phyloP scores from a whole-genome alignment of 129 eudicot genomes.

The Flaveria robusta region DNA sequence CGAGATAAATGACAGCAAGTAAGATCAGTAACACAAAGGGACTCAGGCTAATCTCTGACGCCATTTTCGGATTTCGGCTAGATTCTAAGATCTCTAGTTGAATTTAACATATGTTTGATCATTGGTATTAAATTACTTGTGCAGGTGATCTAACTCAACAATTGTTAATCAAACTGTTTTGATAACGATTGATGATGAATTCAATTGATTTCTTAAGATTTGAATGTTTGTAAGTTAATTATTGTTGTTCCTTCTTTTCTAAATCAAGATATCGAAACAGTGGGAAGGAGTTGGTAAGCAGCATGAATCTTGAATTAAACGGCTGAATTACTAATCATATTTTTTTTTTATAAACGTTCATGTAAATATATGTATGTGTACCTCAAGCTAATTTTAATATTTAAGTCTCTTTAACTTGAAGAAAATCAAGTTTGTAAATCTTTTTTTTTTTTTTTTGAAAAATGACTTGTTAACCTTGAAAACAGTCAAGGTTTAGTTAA shows the following conservation, averaged over 20 bases:
- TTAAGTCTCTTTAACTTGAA: no score
- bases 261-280: slow-evolving; percentile 27
- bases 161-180: slow-evolving; percentile 19
- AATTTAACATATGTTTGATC: background rate
- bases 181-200: slow-evolving; percentile 28
- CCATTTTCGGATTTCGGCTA: slow-evolving; percentile 13
- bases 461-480: no score
- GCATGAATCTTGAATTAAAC: slow-evolving; percentile 1
- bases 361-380: background rate
- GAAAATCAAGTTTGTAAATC: no score
- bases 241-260: slow-evolving; percentile 21
- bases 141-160: slow-evolving; percentile 35
- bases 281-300: slow-evolving; percentile 34
- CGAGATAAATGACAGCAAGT: slow-evolving; percentile 21
- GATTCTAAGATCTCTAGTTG: background rate
- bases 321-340: background rate
- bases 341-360: background rate
- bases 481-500: no score
- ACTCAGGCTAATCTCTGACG: slow-evolving; percentile 24
- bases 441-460: no score
- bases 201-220: slow-evolving; percentile 2
- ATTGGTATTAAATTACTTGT: slow-evolving; percentile 7
- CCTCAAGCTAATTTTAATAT: no score
- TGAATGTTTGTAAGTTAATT: slow-evolving; percentile 20
- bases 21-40: slow-evolving; percentile 26